These are phyloP conservation scores for Fusarium torreyae DNA, from an alignment of 2,329 filamentous ascomycete species.

Conservation along the genomic window DNA sequence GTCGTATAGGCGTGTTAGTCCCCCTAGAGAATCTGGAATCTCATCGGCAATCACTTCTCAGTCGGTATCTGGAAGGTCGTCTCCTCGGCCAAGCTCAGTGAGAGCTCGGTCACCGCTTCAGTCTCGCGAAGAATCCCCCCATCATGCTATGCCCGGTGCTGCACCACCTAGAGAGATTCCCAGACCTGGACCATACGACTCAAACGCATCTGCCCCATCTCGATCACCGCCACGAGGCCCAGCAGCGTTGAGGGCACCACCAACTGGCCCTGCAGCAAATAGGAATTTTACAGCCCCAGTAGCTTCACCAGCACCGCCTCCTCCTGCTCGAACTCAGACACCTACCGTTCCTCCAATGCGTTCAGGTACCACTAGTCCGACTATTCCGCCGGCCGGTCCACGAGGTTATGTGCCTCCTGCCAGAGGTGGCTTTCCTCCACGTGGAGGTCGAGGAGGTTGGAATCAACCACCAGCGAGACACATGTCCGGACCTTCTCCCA, in stretches of 20 bases:
- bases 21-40: slow-evolving; percentile 64
- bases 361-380: slow-evolving; percentile 62
- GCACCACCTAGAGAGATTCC: slow-evolving; percentile 50
- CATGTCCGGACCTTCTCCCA: slow-evolving; percentile 54
- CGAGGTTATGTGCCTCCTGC: slow-evolving; percentile 66
- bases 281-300: slow-evolving; percentile 59
- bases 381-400: slow-evolving; percentile 68
- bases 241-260: slow-evolving; percentile 66
- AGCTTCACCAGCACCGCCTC: slow-evolving; percentile 54
- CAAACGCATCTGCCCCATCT: slow-evolving; percentile 47
- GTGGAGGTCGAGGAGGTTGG: slow-evolving; percentile 65
- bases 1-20: slow-evolving; percentile 64
- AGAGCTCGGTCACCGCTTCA: slow-evolving; percentile 63
- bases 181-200: slow-evolving; percentile 50
- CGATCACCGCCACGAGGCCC: slow-evolving; percentile 70
- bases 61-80: slow-evolving; percentile 66
- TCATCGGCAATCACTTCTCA: slow-evolving; percentile 67
- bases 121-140: slow-evolving; percentile 59
- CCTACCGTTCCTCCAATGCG: slow-evolving; percentile 54
- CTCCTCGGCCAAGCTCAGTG: slow-evolving; percentile 65
- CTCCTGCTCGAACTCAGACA: slow-evolving; percentile 55
- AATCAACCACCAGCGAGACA: slow-evolving; percentile 53
- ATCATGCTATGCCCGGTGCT: slow-evolving; percentile 45
- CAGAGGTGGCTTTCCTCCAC: slow-evolving; percentile 62
- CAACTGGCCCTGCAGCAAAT: slow-evolving; percentile 59